phyloP scores from a whole-genome alignment of 2,329 filamentous ascomycete genomes.

The Rhexocercosporidium sp. region DNA sequence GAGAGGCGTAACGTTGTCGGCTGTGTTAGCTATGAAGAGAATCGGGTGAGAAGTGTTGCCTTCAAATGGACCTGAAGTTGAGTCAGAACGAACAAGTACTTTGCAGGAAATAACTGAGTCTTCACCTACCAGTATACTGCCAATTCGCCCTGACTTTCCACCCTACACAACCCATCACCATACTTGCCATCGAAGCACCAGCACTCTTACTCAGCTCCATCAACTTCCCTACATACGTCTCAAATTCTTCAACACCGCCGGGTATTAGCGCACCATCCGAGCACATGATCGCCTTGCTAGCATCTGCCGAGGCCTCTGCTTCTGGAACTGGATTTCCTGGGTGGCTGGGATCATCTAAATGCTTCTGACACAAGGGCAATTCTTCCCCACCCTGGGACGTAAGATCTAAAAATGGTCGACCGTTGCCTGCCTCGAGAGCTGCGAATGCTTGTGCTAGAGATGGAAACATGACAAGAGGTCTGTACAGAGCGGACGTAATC shows the following conservation, averaged over 20 bases:
- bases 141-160: slow-evolving; percentile 42
- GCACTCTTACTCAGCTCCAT: slow-evolving; percentile 47
- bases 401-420: slow-evolving; percentile 45
- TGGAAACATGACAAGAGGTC: slow-evolving; percentile 39
- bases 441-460: slow-evolving; percentile 35
- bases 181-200: slow-evolving; percentile 51
- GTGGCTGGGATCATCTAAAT: not conserved
- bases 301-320: slow-evolving; percentile 33
- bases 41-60: slow-evolving; percentile 44
- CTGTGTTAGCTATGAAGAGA: slow-evolving; percentile 45
- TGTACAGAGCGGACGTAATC: slow-evolving; percentile 38
- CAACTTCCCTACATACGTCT: slow-evolving; percentile 31
- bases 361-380: slow-evolving; percentile 19
- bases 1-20: slow-evolving; percentile 45
- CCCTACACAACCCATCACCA: slow-evolving; percentile 44
- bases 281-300: slow-evolving; percentile 38
- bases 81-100: not conserved
- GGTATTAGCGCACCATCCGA: slow-evolving; percentile 33
- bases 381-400: slow-evolving; percentile 19
- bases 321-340: slow-evolving; percentile 18
- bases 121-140: slow-evolving; percentile 32
- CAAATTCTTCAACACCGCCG: slow-evolving; percentile 35
- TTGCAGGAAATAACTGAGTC: not conserved
- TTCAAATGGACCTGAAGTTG: slow-evolving; percentile 39
- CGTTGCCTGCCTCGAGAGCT: slow-evolving; percentile 47